Conservation (phyloP, 2,329 filamentous ascomycete genomes). For the Penicillium sp. region DNA sequence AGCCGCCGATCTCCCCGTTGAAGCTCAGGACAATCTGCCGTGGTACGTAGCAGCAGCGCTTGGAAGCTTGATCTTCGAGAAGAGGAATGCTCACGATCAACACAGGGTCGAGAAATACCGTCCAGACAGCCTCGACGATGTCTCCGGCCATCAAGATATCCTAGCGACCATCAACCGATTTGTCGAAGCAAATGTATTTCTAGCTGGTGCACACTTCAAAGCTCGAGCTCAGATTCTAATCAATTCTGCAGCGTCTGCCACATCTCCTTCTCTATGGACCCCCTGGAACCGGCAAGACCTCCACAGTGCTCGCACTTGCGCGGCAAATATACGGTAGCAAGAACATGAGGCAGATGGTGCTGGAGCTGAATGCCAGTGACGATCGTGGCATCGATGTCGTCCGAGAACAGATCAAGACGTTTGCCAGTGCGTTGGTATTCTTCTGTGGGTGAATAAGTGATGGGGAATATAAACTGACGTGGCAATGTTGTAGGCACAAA, state of each 20-base stretch:
- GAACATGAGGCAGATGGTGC: constrained; percentile 97
- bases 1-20: constrained; percentile 87
- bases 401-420: constrained; percentile 98
- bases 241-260: constrained; percentile 63
- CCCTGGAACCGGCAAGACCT: constrained; percentile 95
- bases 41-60: constrained; percentile 57
- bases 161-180: constrained; percentile 97
- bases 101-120: constrained; percentile 93
- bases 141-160: constrained; percentile 96
- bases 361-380: constrained; percentile 95
- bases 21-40: constrained; percentile 88
- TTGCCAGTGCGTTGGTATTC: constrained; percentile 64
- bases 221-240: constrained; percentile 1
- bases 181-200: constrained; percentile 74
- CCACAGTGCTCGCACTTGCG: constrained; percentile 88
- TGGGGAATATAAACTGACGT: constrained; percentile 3
- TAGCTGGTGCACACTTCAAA: neutral
- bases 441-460: neutral
- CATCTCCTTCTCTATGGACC: constrained; percentile 96
- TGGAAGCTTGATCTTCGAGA: neutral
- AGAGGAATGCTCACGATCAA: constrained; percentile 15
- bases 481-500: constrained; percentile 60
- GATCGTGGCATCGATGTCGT: constrained; percentile 98
- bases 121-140: constrained; percentile 81
- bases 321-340: constrained; percentile 86